Evolutionary conservation across 192 early-diverging fungal species (phyloP), one percentile per base, ranked within the genome.

Genomic region (Rhizophagus clarus): DNA sequence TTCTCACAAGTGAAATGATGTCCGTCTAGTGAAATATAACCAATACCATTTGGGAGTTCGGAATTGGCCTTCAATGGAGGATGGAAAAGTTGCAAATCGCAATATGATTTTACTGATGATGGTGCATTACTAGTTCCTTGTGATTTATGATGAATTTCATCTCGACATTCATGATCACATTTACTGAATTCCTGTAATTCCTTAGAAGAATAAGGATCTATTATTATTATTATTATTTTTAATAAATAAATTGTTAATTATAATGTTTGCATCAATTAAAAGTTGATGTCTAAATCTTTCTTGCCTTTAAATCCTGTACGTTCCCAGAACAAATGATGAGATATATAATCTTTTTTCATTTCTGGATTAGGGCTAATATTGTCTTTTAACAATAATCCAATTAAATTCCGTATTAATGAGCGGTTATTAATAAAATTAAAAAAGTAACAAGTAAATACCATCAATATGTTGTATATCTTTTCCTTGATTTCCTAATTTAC

Each of bases 1-100:
- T 75, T 74, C 17, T 66, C 47, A 34, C 74, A 77, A 15, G 8
- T 40, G 61, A 81, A 81, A 5, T 81, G 76, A 67, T 81, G 80
- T 26, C 74, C 80, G 37, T 77, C 80, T 17, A 56, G 4, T 14
- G 80, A 77, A 47, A 81, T 70, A 34, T 81, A 77, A 22, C 80
- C 80, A 29, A 14, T 61, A 62, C n/a, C 29, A 34, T 60, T 56
- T 51, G 73, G 49, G 15, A 67, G 42, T 45, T 10, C 1, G 40
- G 15, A 15, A 2, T 40, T 42, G n/a, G 28, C 29, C 67, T 40
- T 0, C 0, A 75, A 22, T 2, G 2, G 17, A 22, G 22, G 9
- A 32, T 81, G 80, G 26, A 81, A 81, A 2, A 80, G 9, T 31
- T 22, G 4, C n/a, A 60, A 61, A 42, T 32, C 51, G 24, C 79